A percentile compares a stretch with the other conserved stretches of the same genome.
Conservation (phyloP, 2,329 filamentous ascomycete genomes). For the Verticillium zaregamsianum region DNA sequence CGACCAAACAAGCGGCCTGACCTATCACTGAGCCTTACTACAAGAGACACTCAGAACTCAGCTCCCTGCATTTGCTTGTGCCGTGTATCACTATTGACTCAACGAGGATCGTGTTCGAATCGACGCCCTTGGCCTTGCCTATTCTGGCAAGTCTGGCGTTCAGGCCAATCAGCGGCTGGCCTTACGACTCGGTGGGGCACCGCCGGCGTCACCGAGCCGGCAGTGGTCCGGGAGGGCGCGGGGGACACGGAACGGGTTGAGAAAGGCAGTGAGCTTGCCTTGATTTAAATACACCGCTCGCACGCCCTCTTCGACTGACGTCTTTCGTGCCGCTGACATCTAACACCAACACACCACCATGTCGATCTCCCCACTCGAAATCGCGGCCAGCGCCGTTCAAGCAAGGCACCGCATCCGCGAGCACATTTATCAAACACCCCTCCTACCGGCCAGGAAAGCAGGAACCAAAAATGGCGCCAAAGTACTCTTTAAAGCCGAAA, state of each 20-base stretch:
- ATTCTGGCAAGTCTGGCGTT: not conserved
- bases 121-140: not conserved
- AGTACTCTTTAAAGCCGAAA: conserved; percentile 20
- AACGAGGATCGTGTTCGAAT: not conserved
- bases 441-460: conserved; percentile 10
- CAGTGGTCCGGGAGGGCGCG: not conserved
- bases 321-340: too few relatives aligned
- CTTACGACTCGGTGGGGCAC: not conserved
- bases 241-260: not conserved
- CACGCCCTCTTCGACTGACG: too few relatives aligned
- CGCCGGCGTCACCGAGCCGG: not conserved
- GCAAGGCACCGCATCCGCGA: conserved; percentile 12
- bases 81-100: not conserved
- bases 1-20: not conserved
- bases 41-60: too few relatives aligned
- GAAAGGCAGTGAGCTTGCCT: too few relatives aligned
- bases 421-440: conserved; percentile 17
- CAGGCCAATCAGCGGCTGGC: not conserved
- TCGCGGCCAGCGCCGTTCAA: conserved; percentile 11
- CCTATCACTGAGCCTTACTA: not conserved
- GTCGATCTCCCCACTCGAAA: conserved; percentile 4
- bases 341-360: not conserved
- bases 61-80: too few relatives aligned
- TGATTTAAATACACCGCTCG: too few relatives aligned
- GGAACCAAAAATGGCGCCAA: conserved; percentile 1